These are phyloP conservation scores for Laguncularia racemosa DNA, from an alignment of 345 rosid species.

Conservation along the genomic window DNA sequence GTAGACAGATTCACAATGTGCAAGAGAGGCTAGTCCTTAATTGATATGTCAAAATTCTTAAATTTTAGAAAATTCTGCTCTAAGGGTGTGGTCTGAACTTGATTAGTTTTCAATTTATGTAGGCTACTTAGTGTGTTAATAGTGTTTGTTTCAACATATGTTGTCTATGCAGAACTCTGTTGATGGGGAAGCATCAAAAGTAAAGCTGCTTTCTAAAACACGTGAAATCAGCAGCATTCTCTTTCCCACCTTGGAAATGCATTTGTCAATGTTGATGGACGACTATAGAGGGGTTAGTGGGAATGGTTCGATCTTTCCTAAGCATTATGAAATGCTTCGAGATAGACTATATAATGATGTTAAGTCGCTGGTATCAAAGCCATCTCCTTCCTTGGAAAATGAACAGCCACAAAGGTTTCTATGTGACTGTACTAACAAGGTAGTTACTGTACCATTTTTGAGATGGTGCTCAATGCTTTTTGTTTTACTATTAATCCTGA, in stretches of 20 bases:
- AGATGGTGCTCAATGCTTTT: slow-evolving; percentile 37
- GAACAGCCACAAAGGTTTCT: slow-evolving; percentile 22
- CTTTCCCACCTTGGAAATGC: slow-evolving; percentile 53
- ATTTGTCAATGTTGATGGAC: slow-evolving; percentile 27
- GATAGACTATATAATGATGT: slow-evolving; percentile 35
- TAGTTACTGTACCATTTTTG: slow-evolving; percentile 59
- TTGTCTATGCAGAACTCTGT: slow-evolving; percentile 34
- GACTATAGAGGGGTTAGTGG: slow-evolving; percentile 15
- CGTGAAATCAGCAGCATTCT: slow-evolving; percentile 49
- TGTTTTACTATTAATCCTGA: slow-evolving; percentile 28
- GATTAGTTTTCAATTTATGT: no score
- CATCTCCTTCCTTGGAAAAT: slow-evolving; percentile 12
- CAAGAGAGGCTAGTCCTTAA: no score
- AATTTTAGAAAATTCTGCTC: no score
- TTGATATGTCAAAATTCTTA: no score
- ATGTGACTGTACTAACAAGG: slow-evolving; percentile 47
- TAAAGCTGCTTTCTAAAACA: slow-evolving; percentile 41
- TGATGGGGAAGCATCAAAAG: slow-evolving; percentile 40
- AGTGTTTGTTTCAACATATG: background rate
- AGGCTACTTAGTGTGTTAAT: no score
- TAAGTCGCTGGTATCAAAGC: slow-evolving; percentile 32
- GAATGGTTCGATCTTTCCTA: slow-evolving; percentile 25
- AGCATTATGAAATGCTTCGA: slow-evolving; percentile 43
- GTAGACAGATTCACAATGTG: no score
- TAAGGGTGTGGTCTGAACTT: no score